Conservation (phyloP, 2,329 filamentous ascomycete species). For the Trematosphaeria pertusa region DNA sequence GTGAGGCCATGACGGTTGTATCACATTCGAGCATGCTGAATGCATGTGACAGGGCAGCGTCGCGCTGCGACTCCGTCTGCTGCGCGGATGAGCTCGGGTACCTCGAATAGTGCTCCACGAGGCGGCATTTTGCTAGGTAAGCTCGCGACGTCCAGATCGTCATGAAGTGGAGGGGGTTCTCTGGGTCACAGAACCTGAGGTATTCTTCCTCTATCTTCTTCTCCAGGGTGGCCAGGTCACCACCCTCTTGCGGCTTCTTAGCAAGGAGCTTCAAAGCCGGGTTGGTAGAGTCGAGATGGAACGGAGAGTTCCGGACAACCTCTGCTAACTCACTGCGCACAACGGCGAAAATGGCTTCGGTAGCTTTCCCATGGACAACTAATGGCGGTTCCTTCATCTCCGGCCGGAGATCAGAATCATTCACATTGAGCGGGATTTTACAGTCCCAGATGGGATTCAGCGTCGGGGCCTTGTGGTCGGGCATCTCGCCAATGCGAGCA, state of each 20-base stretch:
- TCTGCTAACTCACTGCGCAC: slow-evolving; percentile 57
- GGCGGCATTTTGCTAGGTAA: slow-evolving; percentile 56
- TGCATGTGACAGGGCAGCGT: slow-evolving; percentile 40
- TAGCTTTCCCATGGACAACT: slow-evolving; percentile 55
- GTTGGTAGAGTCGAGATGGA: slow-evolving; percentile 57
- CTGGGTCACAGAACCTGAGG: slow-evolving; percentile 36
- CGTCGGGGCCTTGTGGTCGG: slow-evolving; percentile 59
- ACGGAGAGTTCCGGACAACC: slow-evolving; percentile 47
- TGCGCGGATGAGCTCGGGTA: slow-evolving; percentile 15
- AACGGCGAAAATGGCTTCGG: slow-evolving; percentile 61
- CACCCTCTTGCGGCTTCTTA: slow-evolving; percentile 25
- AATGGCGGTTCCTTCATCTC: slow-evolving; percentile 48
- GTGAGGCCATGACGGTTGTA: slow-evolving; percentile 53
- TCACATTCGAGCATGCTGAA: slow-evolving; percentile 55
- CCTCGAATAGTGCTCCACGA: slow-evolving; percentile 58
- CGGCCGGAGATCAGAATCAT: slow-evolving; percentile 55
- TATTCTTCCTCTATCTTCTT: slow-evolving; percentile 50
- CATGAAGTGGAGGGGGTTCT: slow-evolving; percentile 53
- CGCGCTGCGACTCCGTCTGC: slow-evolving; percentile 29
- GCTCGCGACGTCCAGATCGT: slow-evolving; percentile 55
- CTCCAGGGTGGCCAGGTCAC: slow-evolving; percentile 45
- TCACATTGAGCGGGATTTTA: slow-evolving; percentile 57
- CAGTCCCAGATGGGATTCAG: slow-evolving; percentile 58
- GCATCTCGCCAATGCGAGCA: slow-evolving; percentile 58
- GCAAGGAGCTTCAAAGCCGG: slow-evolving; percentile 52